These are phyloP conservation scores for Eucalyptus virginea DNA, from an alignment of 345 rosid species.

Conservation along the genomic window DNA sequence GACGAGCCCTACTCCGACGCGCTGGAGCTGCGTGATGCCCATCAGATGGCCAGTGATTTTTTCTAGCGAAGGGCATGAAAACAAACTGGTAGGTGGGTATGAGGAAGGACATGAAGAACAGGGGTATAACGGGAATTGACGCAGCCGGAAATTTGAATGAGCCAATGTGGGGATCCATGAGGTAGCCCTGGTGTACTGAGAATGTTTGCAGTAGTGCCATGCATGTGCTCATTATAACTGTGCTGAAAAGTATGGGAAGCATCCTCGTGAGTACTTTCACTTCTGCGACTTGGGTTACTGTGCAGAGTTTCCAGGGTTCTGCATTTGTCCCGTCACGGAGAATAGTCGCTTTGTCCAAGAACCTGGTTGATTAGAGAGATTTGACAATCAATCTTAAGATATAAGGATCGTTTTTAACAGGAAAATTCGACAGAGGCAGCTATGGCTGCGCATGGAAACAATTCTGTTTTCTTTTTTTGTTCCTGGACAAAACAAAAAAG, in stretches of 20 bases:
- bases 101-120: conserved; percentile 33
- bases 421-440: neutral
- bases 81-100: conserved; percentile 41
- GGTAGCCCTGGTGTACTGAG: conserved; percentile 48
- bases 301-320: neutral
- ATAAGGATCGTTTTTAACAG: neutral
- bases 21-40: conserved; percentile 42
- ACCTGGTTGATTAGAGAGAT: neutral
- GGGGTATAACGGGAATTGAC: conserved; percentile 49
- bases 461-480: too few relatives aligned
- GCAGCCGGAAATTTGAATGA: conserved; percentile 40
- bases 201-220: conserved; percentile 67
- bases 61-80: conserved; percentile 29
- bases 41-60: conserved; percentile 21
- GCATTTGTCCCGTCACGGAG: neutral
- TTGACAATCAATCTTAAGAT: neutral
- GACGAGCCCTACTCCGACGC: neutral
- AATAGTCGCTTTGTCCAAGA: conserved; percentile 3
- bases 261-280: conserved; percentile 44
- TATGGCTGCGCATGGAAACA: too few relatives aligned
- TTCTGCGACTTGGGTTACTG: conserved; percentile 44
- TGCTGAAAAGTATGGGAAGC: conserved; percentile 46
- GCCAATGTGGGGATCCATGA: conserved; percentile 34
- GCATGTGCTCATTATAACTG: conserved; percentile 49
- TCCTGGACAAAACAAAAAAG: too few relatives aligned